phyloP scores from a whole-genome alignment of 371 early-diverging fungal species.

The Mucor lusitanicus region DNA sequence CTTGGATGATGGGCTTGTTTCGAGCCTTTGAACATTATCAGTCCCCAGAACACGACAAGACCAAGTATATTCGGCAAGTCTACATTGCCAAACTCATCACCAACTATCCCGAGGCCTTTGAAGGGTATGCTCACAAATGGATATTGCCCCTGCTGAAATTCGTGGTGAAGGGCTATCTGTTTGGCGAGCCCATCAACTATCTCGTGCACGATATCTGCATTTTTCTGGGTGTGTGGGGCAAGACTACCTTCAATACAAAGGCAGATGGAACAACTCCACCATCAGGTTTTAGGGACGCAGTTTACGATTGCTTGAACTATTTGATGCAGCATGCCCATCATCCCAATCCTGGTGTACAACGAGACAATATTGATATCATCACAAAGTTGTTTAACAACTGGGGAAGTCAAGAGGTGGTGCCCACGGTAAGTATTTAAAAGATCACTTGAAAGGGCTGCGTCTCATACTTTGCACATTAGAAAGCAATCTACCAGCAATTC shows the following conservation, averaged over 20 bases:
- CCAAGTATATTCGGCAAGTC: constrained; percentile 51
- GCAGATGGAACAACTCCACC: background rate
- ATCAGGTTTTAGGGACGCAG: background rate
- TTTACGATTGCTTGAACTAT: constrained; percentile 29
- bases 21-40: constrained; percentile 23
- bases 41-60: constrained; percentile 14
- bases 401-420: constrained; percentile 51
- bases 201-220: constrained; percentile 67
- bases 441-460: background rate
- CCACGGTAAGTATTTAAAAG: constrained; percentile 52
- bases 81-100: constrained; percentile 65
- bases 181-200: constrained; percentile 71
- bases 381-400: constrained; percentile 64
- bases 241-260: constrained; percentile 8
- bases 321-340: constrained; percentile 55
- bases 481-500: constrained; percentile 46
- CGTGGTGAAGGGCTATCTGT: constrained; percentile 48
- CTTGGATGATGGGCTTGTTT: constrained; percentile 66
- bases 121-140: constrained; percentile 60
- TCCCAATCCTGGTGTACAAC: constrained; percentile 37
- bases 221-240: constrained; percentile 61
- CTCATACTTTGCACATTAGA: constrained; percentile 24
- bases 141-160: constrained; percentile 61
- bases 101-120: constrained; percentile 63
- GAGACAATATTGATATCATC: constrained; percentile 59